These are phyloP conservation scores for Lactarius psammicola DNA, from an alignment of 768 basidiomycete species.

Conservation along the genomic window DNA sequence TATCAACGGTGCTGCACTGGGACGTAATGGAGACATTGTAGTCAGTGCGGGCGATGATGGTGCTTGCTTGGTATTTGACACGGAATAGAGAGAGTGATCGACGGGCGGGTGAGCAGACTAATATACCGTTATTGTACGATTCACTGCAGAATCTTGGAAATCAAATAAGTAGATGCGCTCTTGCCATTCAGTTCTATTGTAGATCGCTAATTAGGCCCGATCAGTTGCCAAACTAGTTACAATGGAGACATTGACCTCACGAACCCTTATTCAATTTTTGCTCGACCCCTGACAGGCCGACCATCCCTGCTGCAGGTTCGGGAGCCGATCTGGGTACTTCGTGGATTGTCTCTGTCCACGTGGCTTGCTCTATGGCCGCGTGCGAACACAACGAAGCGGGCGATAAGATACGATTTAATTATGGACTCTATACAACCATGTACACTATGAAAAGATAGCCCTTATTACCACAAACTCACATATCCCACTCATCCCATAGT, in stretches of 20 bases:
- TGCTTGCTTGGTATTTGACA: slow-evolving; percentile 77
- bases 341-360: not conserved
- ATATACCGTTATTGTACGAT: not conserved
- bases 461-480: slow-evolving; percentile 2
- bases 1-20: slow-evolving; percentile 73
- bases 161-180: not conserved
- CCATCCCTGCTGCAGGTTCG: not conserved
- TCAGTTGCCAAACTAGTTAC: not conserved
- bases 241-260: not conserved
- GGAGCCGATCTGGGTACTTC: not conserved
- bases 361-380: not conserved
- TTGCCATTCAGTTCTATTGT: not conserved
- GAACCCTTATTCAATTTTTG: not conserved
- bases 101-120: not conserved
- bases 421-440: not conserved
- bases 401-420: not conserved
- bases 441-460: not conserved
- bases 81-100: slow-evolving; percentile 41
- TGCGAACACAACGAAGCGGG: not conserved
- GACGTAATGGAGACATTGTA: slow-evolving; percentile 65
- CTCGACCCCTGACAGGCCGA: not conserved
- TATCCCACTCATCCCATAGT: slow-evolving; percentile 30
- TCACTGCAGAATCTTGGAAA: slow-evolving; percentile 1
- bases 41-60: slow-evolving; percentile 93
- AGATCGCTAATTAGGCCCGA: not conserved